Conservation (phyloP, 2,329 filamentous ascomycete genomes). For the Taxawa tesnikishii region DNA sequence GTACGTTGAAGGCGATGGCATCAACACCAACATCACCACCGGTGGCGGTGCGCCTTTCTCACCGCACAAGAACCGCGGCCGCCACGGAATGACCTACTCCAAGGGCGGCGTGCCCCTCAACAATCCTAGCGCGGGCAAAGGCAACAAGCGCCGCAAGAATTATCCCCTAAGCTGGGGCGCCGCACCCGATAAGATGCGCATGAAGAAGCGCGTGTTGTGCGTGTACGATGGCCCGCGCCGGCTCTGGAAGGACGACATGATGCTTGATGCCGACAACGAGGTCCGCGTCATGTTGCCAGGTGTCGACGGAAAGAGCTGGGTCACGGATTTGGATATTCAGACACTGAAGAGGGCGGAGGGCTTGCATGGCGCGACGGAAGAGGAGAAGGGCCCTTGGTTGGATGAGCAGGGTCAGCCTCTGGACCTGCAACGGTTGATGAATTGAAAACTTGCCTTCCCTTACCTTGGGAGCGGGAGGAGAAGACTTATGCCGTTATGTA, state of each 20-base stretch:
- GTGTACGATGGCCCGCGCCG: constrained; percentile 82
- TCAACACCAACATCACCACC: constrained; percentile 32
- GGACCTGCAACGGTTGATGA: constrained; percentile 49
- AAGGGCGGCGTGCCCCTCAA: constrained; percentile 55
- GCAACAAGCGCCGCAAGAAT: constrained; percentile 83
- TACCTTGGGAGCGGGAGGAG: too few species aligned
- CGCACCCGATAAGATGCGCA: constrained; percentile 84
- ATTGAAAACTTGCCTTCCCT: too few species aligned
- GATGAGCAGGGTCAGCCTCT: constrained; percentile 56
- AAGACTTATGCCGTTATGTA: too few species aligned
- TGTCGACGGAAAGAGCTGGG: constrained; percentile 61
- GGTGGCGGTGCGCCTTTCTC: too few species aligned
- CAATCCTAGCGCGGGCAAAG: constrained; percentile 34
- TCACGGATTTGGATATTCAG: constrained; percentile 87
- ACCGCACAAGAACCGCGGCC: too few species aligned
- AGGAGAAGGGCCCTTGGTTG: constrained; percentile 80
- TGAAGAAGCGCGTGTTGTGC: constrained; percentile 92
- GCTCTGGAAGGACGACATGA: constrained; percentile 97
- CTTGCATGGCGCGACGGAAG: constrained; percentile 64
- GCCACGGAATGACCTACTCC: constrained; percentile 63
- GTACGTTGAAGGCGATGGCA: constrained; percentile 26
- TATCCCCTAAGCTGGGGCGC: constrained; percentile 94
- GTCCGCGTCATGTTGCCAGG: constrained; percentile 63
- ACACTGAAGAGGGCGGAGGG: constrained; percentile 81
- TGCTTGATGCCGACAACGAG: constrained; percentile 91